Evolutionary conservation across 768 basidiomycete genomes (phyloP).

Genomic region (Cyathus striatus): DNA sequence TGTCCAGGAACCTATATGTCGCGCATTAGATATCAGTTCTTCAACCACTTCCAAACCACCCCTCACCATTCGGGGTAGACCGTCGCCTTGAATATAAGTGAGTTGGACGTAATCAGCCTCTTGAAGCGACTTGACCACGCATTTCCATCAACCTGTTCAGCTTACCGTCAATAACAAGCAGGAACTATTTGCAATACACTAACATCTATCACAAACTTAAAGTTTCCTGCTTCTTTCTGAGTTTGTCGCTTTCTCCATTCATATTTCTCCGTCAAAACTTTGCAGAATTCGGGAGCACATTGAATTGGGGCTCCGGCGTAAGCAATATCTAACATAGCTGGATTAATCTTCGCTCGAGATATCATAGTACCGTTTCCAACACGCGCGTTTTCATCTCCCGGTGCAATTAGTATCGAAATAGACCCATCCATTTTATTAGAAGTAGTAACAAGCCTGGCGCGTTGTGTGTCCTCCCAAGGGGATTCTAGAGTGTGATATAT

Average conservation of each 20-base stretch:
- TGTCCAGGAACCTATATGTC: conserved; percentile 49
- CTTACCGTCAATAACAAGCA: neutral
- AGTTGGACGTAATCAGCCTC: conserved; percentile 55
- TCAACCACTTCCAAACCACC: no score
- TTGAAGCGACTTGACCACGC: conserved; percentile 71
- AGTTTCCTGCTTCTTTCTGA: conserved; percentile 43
- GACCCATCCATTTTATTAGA: conserved; percentile 36
- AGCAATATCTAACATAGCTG: conserved; percentile 57
- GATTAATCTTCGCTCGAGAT: conserved; percentile 37
- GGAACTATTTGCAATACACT: conserved; percentile 10
- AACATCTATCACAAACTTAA: conserved; percentile 59
- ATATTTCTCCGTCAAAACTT: conserved; percentile 37
- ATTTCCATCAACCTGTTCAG: conserved; percentile 49
- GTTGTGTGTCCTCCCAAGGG: conserved; percentile 47
- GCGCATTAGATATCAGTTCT: no score
- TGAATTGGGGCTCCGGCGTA: conserved; percentile 39
- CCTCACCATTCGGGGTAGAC: conserved; percentile 72
- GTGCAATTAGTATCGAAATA: conserved; percentile 30
- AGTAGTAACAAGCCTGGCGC: conserved; percentile 42
- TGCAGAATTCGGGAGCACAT: conserved; percentile 39
- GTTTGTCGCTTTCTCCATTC: conserved; percentile 42
- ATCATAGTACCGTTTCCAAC: conserved; percentile 29
- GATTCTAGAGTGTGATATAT: conserved; percentile 34
- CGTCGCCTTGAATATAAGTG: conserved; percentile 64
- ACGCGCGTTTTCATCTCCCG: conserved; percentile 14